Conservation (phyloP, 129 eudicot genomes). For the Ambrosia artemisiifolia region DNA sequence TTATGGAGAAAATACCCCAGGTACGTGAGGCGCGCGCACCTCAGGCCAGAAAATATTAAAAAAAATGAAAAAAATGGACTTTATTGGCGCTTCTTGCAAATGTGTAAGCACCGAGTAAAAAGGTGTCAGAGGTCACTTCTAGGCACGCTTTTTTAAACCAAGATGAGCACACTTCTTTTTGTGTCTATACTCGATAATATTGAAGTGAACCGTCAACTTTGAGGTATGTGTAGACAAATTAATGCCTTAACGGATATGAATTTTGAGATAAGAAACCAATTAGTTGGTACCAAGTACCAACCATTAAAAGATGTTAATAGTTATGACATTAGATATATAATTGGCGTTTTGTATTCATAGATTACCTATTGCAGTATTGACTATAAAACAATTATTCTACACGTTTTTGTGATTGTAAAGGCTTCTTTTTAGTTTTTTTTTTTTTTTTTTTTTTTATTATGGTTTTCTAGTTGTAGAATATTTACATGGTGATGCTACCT, state of each 20-base stretch:
- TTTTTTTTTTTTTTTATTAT: neutral
- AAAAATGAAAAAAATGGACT: no score
- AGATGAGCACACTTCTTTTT: no score
- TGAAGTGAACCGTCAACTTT: conserved; percentile 8
- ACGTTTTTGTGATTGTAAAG: neutral
- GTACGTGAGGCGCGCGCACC: no score
- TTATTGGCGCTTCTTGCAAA: no score
- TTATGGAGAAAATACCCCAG: no score
- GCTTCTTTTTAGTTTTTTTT: neutral
- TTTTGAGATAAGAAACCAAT: neutral
- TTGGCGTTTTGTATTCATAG: neutral
- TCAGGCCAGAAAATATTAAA: no score
- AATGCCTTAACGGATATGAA: neutral
- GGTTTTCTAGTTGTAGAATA: neutral
- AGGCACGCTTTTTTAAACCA: no score
- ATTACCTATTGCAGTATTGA: neutral
- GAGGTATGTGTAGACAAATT: conserved; percentile 12
- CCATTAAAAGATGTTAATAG: neutral
- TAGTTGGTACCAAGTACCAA: neutral
- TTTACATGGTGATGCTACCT: conserved; percentile 26
- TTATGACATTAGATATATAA: neutral
- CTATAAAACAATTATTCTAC: no score
- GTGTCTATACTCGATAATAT: no score
- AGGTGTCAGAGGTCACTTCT: no score
- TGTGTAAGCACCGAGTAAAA: no score